phyloP scores from a whole-genome alignment of 495 filamentous ascomycete genomes.

The Aspergillus baeticus region DNA sequence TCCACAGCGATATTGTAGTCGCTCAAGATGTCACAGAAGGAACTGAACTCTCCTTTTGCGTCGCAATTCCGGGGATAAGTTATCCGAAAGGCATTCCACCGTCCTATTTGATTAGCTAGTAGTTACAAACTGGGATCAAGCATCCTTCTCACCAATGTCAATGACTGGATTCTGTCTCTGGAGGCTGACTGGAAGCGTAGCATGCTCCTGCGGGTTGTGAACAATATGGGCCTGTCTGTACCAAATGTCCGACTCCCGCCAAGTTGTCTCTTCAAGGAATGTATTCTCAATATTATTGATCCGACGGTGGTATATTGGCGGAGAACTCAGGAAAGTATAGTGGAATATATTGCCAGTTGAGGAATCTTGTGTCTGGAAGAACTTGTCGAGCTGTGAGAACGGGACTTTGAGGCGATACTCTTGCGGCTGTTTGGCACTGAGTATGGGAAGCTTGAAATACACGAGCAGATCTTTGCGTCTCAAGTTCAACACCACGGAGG shows the following conservation, averaged over 20 bases:
- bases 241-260: constrained; percentile 73
- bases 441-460: constrained; percentile 26
- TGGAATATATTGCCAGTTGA: constrained; percentile 39
- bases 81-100: constrained; percentile 44
- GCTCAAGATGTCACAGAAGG: constrained; percentile 53
- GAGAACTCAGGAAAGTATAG: constrained; percentile 59
- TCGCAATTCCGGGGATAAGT: constrained; percentile 22
- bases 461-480: constrained; percentile 24
- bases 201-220: constrained; percentile 35
- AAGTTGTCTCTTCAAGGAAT: constrained; percentile 45
- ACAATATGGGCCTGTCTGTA: constrained; percentile 70
- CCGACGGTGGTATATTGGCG: constrained; percentile 65
- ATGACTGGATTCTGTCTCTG: constrained; percentile 58
- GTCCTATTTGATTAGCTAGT: constrained; percentile 19
- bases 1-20: constrained; percentile 71
- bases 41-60: constrained; percentile 37
- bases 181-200: constrained; percentile 51
- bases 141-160: constrained; percentile 64
- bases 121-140: not conserved
- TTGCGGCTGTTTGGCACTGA: constrained; percentile 6
- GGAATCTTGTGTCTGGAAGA: constrained; percentile 46
- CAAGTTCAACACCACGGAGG: constrained; percentile 29
- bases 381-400: constrained; percentile 58
- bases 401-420: constrained; percentile 58
- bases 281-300: constrained; percentile 35